Base-by-base conservation (phyloP, 2,329 filamentous ascomycete genomes). In the Bipolaris oryzae region DNA sequence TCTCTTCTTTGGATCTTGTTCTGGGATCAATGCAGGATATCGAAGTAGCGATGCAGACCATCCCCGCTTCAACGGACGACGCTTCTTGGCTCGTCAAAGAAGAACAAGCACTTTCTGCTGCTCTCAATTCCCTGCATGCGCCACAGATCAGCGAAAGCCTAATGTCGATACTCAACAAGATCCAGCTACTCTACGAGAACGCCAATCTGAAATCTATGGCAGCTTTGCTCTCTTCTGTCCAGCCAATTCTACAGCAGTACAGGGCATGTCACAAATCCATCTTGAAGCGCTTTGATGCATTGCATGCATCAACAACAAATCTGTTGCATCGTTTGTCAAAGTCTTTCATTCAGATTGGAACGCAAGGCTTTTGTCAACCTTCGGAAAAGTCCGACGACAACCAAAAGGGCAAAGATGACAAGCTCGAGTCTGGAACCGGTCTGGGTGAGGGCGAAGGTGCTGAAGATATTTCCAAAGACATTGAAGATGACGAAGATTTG, bases 391-490 rank as follows among this genome's bases (percentile, higher is more conserved):
- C 87, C 2, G 62, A 63, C 15, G 74, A 91, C 38, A 86, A 88
- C 46, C 86, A 88, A 54, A 83, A 87, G 48, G 86, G 85, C 18
- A 85, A 90, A 57, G 84, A 86, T 21, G 91, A 93, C 11, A 90
- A 96, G 67, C 81, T 97, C 28, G 94, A 99, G 76, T 87, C 87
- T 35, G 96, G 96, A 15, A 98, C 93, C 10, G 96, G 95, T 33
- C 86, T 99, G 21, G 96, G 95, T 18, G 95, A 97, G 43, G 96
- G 95, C 10, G 91, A 97, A 75, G 96, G 94, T 16, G 93, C 90
- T 4, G 93, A 99, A 73, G 94, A 99, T 75, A 98, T 99, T 63
- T 98, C 93, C 77, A 98, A 99, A 74, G 95, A 99, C 70, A 89
- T 99, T 44, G 87, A 91, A 61, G 89, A 94, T 15, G 94, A 99